Conservation (phyloP, 176 grass and related monocot genomes). For the Zea luxurians region DNA sequence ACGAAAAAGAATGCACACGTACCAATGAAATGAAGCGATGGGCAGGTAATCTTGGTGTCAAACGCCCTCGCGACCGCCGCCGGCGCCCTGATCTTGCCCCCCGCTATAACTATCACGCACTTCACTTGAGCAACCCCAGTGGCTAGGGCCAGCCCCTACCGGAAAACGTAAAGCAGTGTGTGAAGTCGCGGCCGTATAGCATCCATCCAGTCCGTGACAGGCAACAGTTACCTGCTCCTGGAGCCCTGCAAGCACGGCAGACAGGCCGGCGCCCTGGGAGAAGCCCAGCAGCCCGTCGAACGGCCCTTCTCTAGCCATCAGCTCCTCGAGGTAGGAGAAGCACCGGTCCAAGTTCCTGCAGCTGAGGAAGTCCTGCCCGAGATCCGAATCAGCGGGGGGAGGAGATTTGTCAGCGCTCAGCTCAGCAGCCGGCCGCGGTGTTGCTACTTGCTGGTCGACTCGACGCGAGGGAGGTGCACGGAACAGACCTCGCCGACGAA, state of each 20-base stretch:
- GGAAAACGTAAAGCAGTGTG: not conserved
- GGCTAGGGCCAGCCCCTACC: constrained; percentile 58
- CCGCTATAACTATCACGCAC: constrained; percentile 45
- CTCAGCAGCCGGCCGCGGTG: too few relatives aligned
- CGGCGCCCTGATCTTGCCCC: constrained; percentile 47
- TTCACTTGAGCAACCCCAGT: constrained; percentile 54
- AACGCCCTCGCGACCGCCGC: constrained; percentile 47
- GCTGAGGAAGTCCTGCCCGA: constrained; percentile 44
- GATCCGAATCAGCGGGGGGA: too few relatives aligned
- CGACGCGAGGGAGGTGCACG: too few relatives aligned
- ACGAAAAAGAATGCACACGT: not conserved
- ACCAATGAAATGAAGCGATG: constrained; percentile 73
- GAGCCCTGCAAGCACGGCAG: constrained; percentile 44
- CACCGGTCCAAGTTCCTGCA: constrained; percentile 69
- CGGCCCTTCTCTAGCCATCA: constrained; percentile 69
- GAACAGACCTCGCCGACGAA: constrained; percentile 34
- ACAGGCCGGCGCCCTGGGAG: constrained; percentile 69
- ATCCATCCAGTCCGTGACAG: not conserved
- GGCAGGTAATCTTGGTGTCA: constrained; percentile 36
- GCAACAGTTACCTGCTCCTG: constrained; percentile 43
- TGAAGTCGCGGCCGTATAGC: not conserved
- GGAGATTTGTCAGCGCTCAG: too few relatives aligned
- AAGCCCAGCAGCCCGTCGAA: constrained; percentile 90
- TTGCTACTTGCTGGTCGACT: too few relatives aligned
- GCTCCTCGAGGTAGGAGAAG: constrained; percentile 72